Evolutionary conservation across 768 basidiomycete genomes (phyloP).

Genomic region (Termitomyces sp.): DNA sequence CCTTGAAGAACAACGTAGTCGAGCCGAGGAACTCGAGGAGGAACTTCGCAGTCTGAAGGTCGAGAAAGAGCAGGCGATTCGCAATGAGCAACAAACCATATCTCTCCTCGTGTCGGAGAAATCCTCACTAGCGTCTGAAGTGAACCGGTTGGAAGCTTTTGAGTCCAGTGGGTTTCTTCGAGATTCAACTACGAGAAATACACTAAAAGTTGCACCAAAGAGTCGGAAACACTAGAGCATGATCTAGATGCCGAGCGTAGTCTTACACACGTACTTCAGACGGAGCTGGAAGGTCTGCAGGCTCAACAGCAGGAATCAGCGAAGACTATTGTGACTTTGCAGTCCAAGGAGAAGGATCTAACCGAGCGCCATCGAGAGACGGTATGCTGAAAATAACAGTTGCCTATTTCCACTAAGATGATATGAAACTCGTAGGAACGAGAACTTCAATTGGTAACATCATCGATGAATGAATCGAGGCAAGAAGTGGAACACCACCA

Average conservation of each 20-base stretch:
- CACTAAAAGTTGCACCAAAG: constrained; percentile 29
- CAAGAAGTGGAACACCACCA: constrained; percentile 53
- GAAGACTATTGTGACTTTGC: constrained; percentile 39
- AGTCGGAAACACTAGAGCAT: constrained; percentile 40
- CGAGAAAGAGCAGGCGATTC: constrained; percentile 34
- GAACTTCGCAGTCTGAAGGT: constrained; percentile 28
- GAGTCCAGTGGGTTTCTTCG: constrained; percentile 52
- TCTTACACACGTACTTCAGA: constrained; percentile 38
- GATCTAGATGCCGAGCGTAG: constrained; percentile 42
- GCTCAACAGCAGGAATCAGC: constrained; percentile 34
- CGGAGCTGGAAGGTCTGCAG: constrained; percentile 43
- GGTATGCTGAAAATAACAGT: constrained; percentile 28
- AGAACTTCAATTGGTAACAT: constrained; percentile 65
- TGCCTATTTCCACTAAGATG: neutral
- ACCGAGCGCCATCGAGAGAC: constrained; percentile 53
- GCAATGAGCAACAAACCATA: constrained; percentile 73
- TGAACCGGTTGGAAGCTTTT: constrained; percentile 57
- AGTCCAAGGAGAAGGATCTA: constrained; percentile 54
- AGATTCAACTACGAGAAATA: neutral
- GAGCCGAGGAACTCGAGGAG: constrained; percentile 28
- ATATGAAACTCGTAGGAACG: constrained; percentile 57
- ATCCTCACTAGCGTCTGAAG: constrained; percentile 52
- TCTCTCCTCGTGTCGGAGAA: constrained; percentile 77
- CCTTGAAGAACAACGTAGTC: constrained; percentile 33
- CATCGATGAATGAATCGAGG: constrained; percentile 50